A percentile compares a stretch with the other conserved stretches of the same genome.
These are phyloP conservation scores for Trifolium repens DNA, from an alignment of 306 rosid genomes.

Conservation along the genomic window DNA sequence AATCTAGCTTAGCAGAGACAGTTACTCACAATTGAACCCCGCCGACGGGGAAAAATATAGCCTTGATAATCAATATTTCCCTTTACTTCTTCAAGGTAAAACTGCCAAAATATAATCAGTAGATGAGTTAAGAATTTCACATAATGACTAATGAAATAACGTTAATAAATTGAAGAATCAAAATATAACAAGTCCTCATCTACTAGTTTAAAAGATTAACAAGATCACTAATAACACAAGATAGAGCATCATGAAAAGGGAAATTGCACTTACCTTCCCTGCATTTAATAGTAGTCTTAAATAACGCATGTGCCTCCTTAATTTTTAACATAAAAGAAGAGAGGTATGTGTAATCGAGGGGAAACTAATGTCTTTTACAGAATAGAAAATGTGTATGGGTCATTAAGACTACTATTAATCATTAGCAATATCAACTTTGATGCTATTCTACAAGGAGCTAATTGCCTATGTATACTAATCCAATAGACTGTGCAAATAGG, in stretches of 20 bases:
- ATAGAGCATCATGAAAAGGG: not conserved
- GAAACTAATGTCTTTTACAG: not conserved
- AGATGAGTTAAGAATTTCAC: conserved; percentile 10
- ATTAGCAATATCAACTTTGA: conserved; percentile 31
- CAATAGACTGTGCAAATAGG: conserved; percentile 10
- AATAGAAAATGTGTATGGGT: not conserved
- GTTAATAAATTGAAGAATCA: conserved; percentile 11
- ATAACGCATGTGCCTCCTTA: not conserved
- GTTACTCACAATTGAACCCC: conserved; percentile 75
- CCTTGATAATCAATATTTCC: conserved; percentile 95
- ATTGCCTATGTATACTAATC: conserved; percentile 1
- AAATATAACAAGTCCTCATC: conserved; percentile 2
- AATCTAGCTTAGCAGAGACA: conserved; percentile 31
- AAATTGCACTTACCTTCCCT: not conserved
- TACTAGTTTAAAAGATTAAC: conserved; percentile 26
- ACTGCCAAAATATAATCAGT: conserved; percentile 56
- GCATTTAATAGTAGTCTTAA: not conserved
- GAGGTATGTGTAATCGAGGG: not conserved
- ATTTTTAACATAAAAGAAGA: not conserved
- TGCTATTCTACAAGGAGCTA: conserved; percentile 30
- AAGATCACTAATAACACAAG: conserved; percentile 1
- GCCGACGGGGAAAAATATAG: conserved; percentile 79
- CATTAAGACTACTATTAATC: conserved; percentile 1
- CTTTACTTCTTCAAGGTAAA: conserved; percentile 90
- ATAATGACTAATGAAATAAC: not conserved